These are phyloP conservation scores for Leccinellum luteum DNA, from an alignment of 768 basidiomycete genomes.

Conservation along the genomic window DNA sequence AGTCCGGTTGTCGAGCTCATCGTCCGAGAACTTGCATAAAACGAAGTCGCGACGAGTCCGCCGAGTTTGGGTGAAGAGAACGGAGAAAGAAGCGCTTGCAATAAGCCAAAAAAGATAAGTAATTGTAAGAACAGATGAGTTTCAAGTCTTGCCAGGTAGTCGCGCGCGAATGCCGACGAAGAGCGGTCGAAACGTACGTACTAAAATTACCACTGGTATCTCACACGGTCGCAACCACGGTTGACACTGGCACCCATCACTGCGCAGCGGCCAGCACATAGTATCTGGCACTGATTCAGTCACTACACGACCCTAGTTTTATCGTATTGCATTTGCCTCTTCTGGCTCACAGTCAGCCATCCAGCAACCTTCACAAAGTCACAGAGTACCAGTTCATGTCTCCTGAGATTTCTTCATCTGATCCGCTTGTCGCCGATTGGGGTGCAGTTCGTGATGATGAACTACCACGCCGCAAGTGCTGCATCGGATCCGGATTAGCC, in stretches of 20 bases:
- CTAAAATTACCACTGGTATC: background rate
- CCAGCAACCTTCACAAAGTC: background rate
- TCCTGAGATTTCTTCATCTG: slow-evolving; percentile 10
- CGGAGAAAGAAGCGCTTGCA: slow-evolving; percentile 1
- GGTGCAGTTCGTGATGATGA: slow-evolving; percentile 2
- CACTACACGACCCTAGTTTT: too few species aligned
- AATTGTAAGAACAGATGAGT: background rate
- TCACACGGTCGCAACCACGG: background rate
- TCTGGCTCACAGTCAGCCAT: background rate
- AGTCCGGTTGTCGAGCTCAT: slow-evolving; percentile 56
- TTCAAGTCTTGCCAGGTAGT: background rate
- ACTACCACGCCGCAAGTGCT: slow-evolving; percentile 3
- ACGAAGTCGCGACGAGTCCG: background rate
- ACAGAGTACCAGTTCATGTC: slow-evolving; percentile 5
- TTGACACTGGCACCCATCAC: too few species aligned
- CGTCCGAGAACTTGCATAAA: slow-evolving; percentile 22
- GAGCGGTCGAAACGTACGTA: slow-evolving; percentile 8
- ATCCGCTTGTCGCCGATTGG: slow-evolving; percentile 13
- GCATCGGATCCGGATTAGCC: background rate
- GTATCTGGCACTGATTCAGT: too few species aligned
- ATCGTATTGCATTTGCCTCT: background rate
- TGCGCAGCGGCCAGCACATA: too few species aligned
- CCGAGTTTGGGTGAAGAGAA: slow-evolving; percentile 1
- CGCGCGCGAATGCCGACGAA: slow-evolving; percentile 2
- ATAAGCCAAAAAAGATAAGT: slow-evolving; percentile 1